Percentiles rank a stretch among this genome's conserved stretches.
Conservation (phyloP, 441 rosid species). For the Adansonia grandidieri region DNA sequence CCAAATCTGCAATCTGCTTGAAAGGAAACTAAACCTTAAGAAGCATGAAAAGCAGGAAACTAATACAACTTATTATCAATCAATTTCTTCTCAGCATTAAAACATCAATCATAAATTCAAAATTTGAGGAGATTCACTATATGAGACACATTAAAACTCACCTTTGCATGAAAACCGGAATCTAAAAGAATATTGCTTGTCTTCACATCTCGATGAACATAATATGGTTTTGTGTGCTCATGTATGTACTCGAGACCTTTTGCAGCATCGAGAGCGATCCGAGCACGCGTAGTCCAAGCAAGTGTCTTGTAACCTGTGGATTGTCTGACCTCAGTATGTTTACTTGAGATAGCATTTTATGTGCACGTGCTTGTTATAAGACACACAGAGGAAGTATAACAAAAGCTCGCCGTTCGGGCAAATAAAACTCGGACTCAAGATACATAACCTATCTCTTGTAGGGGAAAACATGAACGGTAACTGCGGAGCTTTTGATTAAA, state of each 20-base stretch:
- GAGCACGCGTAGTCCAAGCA: conserved; percentile 32
- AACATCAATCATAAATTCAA: neutral
- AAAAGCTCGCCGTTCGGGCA: neutral
- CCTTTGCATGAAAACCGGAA: conserved; percentile 41
- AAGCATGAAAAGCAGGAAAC: neutral
- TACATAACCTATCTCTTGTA: neutral
- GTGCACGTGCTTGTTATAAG: too few relatives aligned
- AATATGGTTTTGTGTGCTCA: conserved; percentile 35
- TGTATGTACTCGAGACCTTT: conserved; percentile 45
- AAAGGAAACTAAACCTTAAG: neutral
- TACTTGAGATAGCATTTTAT: neutral
- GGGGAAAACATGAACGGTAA: neutral
- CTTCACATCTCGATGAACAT: conserved; percentile 42
- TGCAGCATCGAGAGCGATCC: conserved; percentile 41
- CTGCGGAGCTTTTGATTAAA: neutral
- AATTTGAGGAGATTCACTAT: neutral
- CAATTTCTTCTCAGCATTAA: neutral
- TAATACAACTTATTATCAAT: neutral
- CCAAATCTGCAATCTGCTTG: too few relatives aligned
- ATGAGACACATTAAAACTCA: conserved; percentile 20
- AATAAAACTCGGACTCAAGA: neutral
- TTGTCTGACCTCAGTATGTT: neutral
- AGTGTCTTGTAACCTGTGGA: conserved; percentile 38
- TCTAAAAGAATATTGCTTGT: conserved; percentile 44
- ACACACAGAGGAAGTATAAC: neutral